These are phyloP conservation scores for Pharnaceum exiguum DNA, from an alignment of 148 eudicot species.

Conservation along the genomic window DNA sequence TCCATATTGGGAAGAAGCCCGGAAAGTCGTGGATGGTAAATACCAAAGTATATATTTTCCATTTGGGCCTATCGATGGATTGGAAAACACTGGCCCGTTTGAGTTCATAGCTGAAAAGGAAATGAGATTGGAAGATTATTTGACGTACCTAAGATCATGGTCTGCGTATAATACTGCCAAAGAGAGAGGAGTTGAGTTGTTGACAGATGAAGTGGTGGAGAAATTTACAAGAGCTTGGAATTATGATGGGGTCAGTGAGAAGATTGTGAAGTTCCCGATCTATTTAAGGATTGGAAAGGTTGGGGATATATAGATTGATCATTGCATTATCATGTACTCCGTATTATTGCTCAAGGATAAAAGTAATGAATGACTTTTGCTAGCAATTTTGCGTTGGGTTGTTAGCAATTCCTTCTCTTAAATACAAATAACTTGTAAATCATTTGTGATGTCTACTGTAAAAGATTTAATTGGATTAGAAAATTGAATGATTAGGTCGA, in stretches of 20 bases:
- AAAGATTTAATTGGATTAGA: too few species aligned
- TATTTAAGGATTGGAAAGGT: slow-evolving; percentile 70
- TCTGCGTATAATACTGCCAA: slow-evolving; percentile 73
- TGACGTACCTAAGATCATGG: slow-evolving; percentile 60
- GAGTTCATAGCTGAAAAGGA: slow-evolving; percentile 46
- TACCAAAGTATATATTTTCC: slow-evolving; percentile 54
- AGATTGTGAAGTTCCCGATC: slow-evolving; percentile 51
- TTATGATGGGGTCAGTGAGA: slow-evolving; percentile 23
- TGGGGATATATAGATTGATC: slow-evolving; percentile 8
- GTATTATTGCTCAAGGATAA: too few species aligned
- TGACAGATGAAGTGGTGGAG: slow-evolving; percentile 44
- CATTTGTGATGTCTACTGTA: too few species aligned
- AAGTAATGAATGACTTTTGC: too few species aligned
- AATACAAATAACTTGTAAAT: too few species aligned
- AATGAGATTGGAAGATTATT: slow-evolving; percentile 55
- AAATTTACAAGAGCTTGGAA: slow-evolving; percentile 61
- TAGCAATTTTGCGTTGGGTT: too few species aligned
- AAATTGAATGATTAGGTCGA: too few species aligned
- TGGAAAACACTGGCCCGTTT: slow-evolving; percentile 63
- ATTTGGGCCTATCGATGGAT: slow-evolving; percentile 58
- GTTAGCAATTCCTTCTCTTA: too few species aligned
- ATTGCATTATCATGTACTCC: background rate
- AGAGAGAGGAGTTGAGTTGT: slow-evolving; percentile 70
- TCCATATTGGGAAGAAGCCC: slow-evolving; percentile 47
- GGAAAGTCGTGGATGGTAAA: slow-evolving; percentile 46